Base-by-base conservation (phyloP, 225 moss, liverwort and hornwort genomes). In the Sphagnum contortum region DNA sequence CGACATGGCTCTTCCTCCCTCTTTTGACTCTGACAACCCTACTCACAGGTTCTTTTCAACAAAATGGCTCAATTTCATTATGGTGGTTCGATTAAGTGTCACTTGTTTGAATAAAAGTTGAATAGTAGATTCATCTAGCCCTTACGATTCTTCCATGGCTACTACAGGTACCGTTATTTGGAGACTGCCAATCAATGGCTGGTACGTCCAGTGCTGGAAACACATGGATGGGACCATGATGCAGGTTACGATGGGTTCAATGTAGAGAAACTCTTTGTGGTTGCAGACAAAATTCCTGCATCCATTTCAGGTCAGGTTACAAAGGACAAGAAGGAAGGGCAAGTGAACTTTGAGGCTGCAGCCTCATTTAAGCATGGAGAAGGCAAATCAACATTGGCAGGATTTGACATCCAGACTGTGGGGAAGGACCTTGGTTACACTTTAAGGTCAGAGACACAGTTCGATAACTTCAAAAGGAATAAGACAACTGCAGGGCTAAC, bases 171-270 rank as follows among this genome's bases (percentile, higher is more conserved):
- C 55, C 71, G 86, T 45, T 87, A 87, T 50, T 64, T 82, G 2
- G 86, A 87, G 62, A 77, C 86, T 58, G 77, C 86, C 12, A 87
- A 80, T 59, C 83, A 87, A 48, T 87, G 86, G 86, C 70, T 87
- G 55, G 83, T 87, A 44, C 76, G 86, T 8, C 86, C 86, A 11
- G 86, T 83, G 44, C 47, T 87, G 71, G 86, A 87, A 47, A 80
- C 86, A 5, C 83, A 87, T 56, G 86, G 86, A 6, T 87, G 82
- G 82, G 86, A 87, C 48, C 86, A 87, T 49, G 86, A 87, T 66
- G 80, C 75, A 69, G 86, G 86, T 5, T 87, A 87, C 44, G 86
- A 87, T 59, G 83, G 86, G 44, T 83, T 87, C 72, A 87, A 80
- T 67, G 66, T 87, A 50, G 86, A 87, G 49, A 87, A 83, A 59